phyloP scores from a whole-genome alignment of 208 protist species.

The Tritrichomonas foetus region DNA sequence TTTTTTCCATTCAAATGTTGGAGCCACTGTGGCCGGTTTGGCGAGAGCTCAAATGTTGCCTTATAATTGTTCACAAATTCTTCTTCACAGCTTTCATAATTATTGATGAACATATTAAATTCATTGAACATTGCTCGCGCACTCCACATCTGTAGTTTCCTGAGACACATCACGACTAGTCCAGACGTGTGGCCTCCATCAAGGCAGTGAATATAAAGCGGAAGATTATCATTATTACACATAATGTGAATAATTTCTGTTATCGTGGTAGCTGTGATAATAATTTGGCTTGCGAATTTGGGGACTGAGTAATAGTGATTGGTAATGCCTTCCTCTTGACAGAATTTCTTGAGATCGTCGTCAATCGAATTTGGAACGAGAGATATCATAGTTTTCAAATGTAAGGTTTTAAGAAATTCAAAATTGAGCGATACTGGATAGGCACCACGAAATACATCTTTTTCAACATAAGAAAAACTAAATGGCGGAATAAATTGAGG shows the following conservation, averaged over 20 bases:
- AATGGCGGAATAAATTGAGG: conserved; percentile 19
- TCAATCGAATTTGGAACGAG: conserved; percentile 19
- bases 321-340: background rate
- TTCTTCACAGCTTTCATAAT: background rate
- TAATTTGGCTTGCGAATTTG: conserved; percentile 4
- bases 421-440: conserved; percentile 36
- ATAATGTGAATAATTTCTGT: conserved; percentile 31
- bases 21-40: background rate
- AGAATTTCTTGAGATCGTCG: background rate
- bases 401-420: conserved; percentile 6
- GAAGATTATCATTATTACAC: conserved; percentile 32
- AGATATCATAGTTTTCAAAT: conserved; percentile 41
- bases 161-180: background rate
- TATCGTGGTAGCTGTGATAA: conserved; percentile 3
- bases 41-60: background rate
- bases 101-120: background rate
- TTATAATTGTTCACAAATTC: conserved; percentile 26
- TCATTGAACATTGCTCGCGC: background rate
- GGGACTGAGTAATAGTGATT: conserved; percentile 11
- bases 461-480: conserved; percentile 18
- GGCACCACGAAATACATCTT: conserved; percentile 8
- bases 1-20: conserved; percentile 13
- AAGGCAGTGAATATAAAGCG: background rate
- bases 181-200: conserved; percentile 11
- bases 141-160: conserved; percentile 36